phyloP scores from a whole-genome alignment of 805 yeast genomes.

The Saccharomyces mikatae region DNA sequence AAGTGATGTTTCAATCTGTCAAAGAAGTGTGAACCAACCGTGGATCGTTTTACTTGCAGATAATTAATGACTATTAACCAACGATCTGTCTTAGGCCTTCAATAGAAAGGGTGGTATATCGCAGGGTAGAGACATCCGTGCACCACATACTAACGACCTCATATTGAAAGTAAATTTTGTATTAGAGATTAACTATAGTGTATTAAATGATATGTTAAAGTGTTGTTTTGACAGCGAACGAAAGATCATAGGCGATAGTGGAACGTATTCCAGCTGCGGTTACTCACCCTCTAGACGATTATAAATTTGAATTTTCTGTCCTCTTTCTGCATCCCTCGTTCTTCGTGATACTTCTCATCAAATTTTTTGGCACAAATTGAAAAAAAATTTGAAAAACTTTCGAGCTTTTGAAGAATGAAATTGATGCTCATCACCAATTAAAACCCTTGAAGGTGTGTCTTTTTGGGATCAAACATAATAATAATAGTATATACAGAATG shows the following conservation, averaged over 20 bases:
- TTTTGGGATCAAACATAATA: background rate
- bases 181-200: background rate
- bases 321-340: background rate
- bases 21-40: background rate
- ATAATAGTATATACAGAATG: slow-evolving; percentile 36
- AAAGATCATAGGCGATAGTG: background rate
- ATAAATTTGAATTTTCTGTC: background rate
- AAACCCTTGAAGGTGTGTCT: background rate
- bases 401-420: background rate
- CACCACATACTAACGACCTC: background rate
- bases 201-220: background rate
- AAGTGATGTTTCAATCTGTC: background rate
- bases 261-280: background rate
- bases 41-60: background rate
- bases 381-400: background rate
- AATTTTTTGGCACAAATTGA: background rate
- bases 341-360: background rate
- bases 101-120: background rate
- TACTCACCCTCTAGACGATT: background rate
- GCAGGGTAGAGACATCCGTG: background rate
- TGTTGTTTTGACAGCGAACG: background rate
- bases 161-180: background rate
- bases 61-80: background rate
- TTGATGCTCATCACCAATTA: background rate
- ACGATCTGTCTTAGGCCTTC: background rate